Percentiles rank a stretch among this genome's conserved stretches.
Conservation (phyloP, 2,329 filamentous ascomycete genomes). For the Calonectria naviculata region DNA sequence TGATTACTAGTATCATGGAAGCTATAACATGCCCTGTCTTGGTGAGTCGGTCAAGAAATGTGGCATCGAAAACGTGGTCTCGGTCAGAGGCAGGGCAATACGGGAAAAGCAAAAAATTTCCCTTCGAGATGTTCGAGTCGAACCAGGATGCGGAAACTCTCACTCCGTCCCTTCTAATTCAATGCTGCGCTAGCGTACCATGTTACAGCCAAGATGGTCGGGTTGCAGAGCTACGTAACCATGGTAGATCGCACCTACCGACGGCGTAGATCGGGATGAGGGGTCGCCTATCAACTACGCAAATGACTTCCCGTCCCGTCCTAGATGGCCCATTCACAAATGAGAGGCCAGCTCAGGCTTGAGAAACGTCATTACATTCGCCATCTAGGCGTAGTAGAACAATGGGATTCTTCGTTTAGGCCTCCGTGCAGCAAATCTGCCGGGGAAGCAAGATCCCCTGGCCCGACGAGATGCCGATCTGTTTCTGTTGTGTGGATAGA, state of each 20-base stretch:
- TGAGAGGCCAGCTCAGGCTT: constrained; percentile 1
- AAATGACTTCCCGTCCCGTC: constrained; percentile 10
- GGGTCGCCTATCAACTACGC: constrained; percentile 16
- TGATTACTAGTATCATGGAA: constrained; percentile 25
- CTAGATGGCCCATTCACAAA: constrained; percentile 15
- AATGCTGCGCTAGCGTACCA: constrained; percentile 8
- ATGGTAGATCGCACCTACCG: constrained; percentile 33
- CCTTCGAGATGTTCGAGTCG: background rate
- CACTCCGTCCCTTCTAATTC: constrained; percentile 15
- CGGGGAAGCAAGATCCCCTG: constrained; percentile 29
- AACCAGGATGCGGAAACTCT: constrained; percentile 19
- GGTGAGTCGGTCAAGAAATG: constrained; percentile 24
- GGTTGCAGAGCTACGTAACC: constrained; percentile 15
- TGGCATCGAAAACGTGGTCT: constrained; percentile 10
- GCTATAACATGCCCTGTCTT: constrained; percentile 15
- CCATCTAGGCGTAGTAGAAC: constrained; percentile 2
- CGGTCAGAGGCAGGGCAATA: constrained; percentile 8
- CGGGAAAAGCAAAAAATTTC: background rate
- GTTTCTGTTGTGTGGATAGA: constrained; percentile 28
- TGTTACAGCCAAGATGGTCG: constrained; percentile 13
- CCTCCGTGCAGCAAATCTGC: constrained; percentile 25
- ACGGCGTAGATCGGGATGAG: constrained; percentile 33
- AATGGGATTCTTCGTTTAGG: constrained; percentile 25
- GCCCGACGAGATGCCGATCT: constrained; percentile 32
- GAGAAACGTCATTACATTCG: background rate